Conservation (phyloP, 306 rosid species). For the Inga laurina region DNA sequence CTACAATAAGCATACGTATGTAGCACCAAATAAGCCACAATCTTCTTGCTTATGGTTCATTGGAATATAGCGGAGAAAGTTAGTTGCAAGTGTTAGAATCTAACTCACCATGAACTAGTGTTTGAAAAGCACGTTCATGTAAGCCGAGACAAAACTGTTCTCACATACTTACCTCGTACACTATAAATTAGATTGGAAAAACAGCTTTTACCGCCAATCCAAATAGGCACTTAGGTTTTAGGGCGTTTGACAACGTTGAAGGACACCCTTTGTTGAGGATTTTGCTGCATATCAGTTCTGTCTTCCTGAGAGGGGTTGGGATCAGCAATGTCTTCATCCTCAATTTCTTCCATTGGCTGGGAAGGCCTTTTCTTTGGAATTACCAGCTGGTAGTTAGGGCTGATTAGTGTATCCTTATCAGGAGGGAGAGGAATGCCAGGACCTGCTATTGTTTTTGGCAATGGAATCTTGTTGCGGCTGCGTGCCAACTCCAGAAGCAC, state of each 20-base stretch:
- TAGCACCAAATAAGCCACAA: neutral
- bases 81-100: neutral
- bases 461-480: conserved; percentile 75
- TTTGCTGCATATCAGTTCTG: conserved; percentile 53
- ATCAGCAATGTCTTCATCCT: conserved; percentile 62
- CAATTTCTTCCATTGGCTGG: conserved; percentile 69
- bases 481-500: conserved; percentile 81
- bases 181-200: no score
- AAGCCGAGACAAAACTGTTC: accelerated
- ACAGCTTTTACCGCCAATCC: no score
- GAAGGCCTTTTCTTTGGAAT: conserved; percentile 71
- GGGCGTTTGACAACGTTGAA: conserved; percentile 71
- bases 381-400: conserved; percentile 30
- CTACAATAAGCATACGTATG: neutral
- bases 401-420: neutral
- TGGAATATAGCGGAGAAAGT: neutral
- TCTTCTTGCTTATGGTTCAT: neutral
- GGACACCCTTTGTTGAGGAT: conserved; percentile 73
- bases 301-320: conserved; percentile 63
- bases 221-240: conserved; percentile 24
- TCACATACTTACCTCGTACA: no score
- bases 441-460: conserved; percentile 68
- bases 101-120: neutral
- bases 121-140: no score
- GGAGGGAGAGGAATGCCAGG: conserved; percentile 28